A percentile compares a stretch with the other conserved stretches of the same genome.
Conservation (phyloP, 192 early-diverging fungal species). For the Radiomyces spectabilis region DNA sequence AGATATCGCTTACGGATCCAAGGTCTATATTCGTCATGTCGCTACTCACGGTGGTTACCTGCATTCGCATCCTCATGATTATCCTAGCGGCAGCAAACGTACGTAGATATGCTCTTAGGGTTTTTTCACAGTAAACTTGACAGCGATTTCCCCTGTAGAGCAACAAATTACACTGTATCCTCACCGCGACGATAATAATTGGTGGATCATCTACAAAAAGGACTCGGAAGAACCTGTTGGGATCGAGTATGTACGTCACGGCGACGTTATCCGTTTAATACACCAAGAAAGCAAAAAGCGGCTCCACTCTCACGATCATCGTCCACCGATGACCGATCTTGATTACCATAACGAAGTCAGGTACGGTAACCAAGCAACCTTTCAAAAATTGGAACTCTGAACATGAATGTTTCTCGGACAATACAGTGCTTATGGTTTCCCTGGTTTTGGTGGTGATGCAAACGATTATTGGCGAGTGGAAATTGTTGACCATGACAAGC, state of each 20-base stretch:
- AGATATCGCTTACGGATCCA: slow-evolving; percentile 69
- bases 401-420: not conserved
- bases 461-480: slow-evolving; percentile 93
- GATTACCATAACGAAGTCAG: slow-evolving; percentile 75
- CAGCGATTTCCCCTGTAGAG: slow-evolving; percentile 35
- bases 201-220: slow-evolving; percentile 60
- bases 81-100: slow-evolving; percentile 77
- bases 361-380: slow-evolving; percentile 6
- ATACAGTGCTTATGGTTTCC: slow-evolving; percentile 56
- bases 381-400: not conserved
- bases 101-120: slow-evolving; percentile 5
- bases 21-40: slow-evolving; percentile 61
- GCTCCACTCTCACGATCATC: slow-evolving; percentile 65
- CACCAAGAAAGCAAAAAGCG: slow-evolving; percentile 54
- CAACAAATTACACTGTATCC: slow-evolving; percentile 81
- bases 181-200: slow-evolving; percentile 84
- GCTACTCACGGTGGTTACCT: slow-evolving; percentile 75
- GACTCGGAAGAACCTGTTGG: slow-evolving; percentile 25
- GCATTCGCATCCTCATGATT: slow-evolving; percentile 67
- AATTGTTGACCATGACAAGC: slow-evolving; percentile 56
- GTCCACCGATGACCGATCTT: slow-evolving; percentile 59
- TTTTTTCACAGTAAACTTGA: slow-evolving; percentile 10
- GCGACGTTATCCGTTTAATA: slow-evolving; percentile 70
- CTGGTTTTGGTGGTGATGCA: slow-evolving; percentile 74
- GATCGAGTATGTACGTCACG: slow-evolving; percentile 57